Base-by-base conservation (phyloP, 345 rosid genomes). In the Camelina hispida region DNA sequence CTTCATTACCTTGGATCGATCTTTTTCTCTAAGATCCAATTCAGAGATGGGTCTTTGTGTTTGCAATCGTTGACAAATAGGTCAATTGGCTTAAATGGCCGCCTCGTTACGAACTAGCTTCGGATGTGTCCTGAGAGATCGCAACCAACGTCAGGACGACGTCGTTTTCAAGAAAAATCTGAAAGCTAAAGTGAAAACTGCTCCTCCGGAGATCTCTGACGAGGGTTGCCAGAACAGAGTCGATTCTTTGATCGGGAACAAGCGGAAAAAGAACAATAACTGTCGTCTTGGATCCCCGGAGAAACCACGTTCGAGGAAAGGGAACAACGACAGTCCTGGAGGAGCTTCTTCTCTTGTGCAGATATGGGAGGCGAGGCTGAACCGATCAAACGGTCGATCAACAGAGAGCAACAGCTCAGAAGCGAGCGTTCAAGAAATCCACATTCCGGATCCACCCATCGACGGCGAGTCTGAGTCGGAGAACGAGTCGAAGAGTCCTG, bases 301-400 rank as follows among this genome's bases (percentile, higher is more conserved):
- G 72, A 77, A 65, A 48, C 62, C 22, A 51, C 44, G 59, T 18
- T 0, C 6, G 1, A 61, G 68, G 8, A 70, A 69, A 69, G 66
- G 20, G 6, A 54, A 13, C 52, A 42, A 12, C 20, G 61, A 43
- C 32, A 52, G 43, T 38, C 71, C 47, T 2, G 91, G 38, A 68
- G 74, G 89, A 11, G 97, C 98, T 47, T 91, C 96, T 32, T 93
- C 97, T 10, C 96, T 93, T n/a, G 98, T 93, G 34, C 97, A 88
- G 81, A 89, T 91, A 62, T 93, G 98, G 96, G 97, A 93, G 79
- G 93, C 94, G 9, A 86, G 91, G 86, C 79, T 87, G 10, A 74
- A 80, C 23, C 83, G 69, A 38, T 80, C 83, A 53, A 80, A 67
- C 47, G 78, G 75, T 43, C 17, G 79, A 15, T 35, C 64, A 2